These are phyloP conservation scores for barley (Hordeum vulgare) DNA, from an alignment of 176 grass and related monocot species.

Conservation along the genomic window MorexV3_pseudomolecules_assembly NC_058522.1:542603113-542603612, in stretches of 20 bases:
- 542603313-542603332: background rate
- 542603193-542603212: background rate
- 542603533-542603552: too few relatives aligned
- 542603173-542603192: background rate
- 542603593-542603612: conserved; percentile 89
- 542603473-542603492: background rate
- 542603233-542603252: background rate
- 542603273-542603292: background rate
- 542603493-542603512: background rate
- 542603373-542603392: background rate
- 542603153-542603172: background rate
- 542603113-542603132: background rate
- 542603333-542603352: background rate
- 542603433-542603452: background rate
- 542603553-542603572: background rate
- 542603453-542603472: background rate
- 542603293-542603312: background rate
- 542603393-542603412: background rate
- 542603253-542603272: background rate
- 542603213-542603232: background rate
- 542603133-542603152: background rate
- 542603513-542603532: too few relatives aligned
- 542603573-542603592: conserved; percentile 52
- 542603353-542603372: background rate
- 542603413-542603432: background rate